These are phyloP conservation scores for Phytophthora idaei DNA, from an alignment of 352 stramenopile genomes.

Conservation along the genomic window DNA sequence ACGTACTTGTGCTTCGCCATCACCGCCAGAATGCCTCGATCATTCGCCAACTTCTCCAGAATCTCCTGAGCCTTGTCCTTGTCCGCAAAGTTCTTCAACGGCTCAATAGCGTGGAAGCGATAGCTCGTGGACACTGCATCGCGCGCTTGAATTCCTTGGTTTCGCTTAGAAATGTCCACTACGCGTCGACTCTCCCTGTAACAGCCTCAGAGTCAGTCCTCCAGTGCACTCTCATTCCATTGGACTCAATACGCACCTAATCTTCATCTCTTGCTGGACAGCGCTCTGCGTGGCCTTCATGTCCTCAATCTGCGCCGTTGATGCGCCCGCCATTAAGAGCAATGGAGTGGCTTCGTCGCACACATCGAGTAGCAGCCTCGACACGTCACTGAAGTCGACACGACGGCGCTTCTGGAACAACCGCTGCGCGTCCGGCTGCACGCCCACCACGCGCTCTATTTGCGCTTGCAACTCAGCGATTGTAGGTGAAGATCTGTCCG, in stretches of 20 bases:
- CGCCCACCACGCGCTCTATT: conserved; percentile 33
- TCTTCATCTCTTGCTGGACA: conserved; percentile 44
- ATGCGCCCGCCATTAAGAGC: conserved; percentile 57
- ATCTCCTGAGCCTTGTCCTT: conserved; percentile 70
- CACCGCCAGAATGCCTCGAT: conserved; percentile 87
- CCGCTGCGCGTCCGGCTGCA: conserved; percentile 53
- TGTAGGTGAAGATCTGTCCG: conserved; percentile 26
- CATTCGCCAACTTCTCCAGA: conserved; percentile 82
- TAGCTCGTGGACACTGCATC: conserved; percentile 55
- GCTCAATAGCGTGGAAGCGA: conserved; percentile 76
- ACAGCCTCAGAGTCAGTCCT: background rate
- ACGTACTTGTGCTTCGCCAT: conserved; percentile 89
- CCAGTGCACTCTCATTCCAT: background rate
- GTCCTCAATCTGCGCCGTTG: conserved; percentile 45
- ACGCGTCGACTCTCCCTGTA: conserved; percentile 56
- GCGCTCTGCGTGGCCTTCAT: conserved; percentile 57
- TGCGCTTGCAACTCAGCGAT: conserved; percentile 45
- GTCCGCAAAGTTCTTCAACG: conserved; percentile 64
- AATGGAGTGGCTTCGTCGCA: conserved; percentile 35
- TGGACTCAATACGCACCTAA: conserved; percentile 38
- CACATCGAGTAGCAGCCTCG: conserved; percentile 21
- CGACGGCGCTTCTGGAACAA: conserved; percentile 64
- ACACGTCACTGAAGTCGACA: conserved; percentile 40
- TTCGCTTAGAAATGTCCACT: conserved; percentile 64
- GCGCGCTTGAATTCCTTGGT: conserved; percentile 42